phyloP scores from a whole-genome alignment of 2,329 filamentous ascomycete species.

The Chaetomium sp. region DNA sequence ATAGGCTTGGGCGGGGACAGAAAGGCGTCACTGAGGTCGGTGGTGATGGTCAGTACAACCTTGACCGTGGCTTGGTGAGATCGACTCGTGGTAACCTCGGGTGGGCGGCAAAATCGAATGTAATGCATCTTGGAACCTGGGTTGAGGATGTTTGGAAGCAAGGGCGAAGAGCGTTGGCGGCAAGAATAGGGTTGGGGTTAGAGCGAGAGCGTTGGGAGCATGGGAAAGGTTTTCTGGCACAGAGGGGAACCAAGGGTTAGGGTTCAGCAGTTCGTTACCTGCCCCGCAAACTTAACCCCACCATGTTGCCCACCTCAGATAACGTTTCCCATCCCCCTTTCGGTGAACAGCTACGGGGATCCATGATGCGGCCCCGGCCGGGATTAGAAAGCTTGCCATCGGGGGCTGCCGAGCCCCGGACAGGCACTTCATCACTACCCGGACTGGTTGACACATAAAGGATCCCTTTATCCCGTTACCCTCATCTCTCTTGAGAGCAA shows the following conservation, averaged over 20 bases:
- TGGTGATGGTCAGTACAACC: constrained; percentile 49
- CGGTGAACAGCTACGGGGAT: no score
- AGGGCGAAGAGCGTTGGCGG: background rate
- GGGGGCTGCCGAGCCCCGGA: no score
- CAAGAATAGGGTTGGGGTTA: background rate
- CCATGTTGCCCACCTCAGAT: background rate
- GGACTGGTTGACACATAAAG: no score
- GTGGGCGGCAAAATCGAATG: constrained; percentile 47
- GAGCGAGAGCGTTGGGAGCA: background rate
- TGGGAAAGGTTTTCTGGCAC: background rate
- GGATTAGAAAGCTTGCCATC: no score
- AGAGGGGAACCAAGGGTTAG: background rate
- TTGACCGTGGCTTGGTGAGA: constrained; percentile 28
- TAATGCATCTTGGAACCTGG: constrained; percentile 45
- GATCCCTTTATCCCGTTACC: no score
- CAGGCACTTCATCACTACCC: no score
- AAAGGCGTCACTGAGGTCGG: constrained; percentile 51
- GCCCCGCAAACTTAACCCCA: background rate
- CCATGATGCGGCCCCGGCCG: no score
- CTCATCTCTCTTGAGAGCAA: no score
- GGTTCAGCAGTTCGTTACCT: background rate
- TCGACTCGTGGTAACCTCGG: constrained; percentile 29
- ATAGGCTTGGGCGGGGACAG: constrained; percentile 40
- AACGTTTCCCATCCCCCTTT: no score
- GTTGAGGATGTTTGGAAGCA: background rate